A percentile compares a stretch with the other conserved stretches of the same genome.
phyloP scores from a whole-genome alignment of 2,329 filamentous ascomycete species.

The Dactylellina parvicollis region DNA sequence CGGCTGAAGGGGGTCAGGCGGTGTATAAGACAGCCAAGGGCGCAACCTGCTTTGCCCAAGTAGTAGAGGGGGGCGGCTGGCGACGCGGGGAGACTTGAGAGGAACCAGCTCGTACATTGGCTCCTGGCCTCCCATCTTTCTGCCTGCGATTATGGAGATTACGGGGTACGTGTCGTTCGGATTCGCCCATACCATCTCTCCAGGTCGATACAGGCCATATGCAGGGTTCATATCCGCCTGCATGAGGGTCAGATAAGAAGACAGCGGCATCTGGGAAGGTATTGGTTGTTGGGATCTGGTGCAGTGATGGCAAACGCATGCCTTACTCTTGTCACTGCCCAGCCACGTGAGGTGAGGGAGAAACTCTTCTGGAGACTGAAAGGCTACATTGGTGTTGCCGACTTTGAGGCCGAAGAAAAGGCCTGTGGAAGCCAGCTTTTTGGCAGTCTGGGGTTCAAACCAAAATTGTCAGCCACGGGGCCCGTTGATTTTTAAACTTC shows the following conservation, averaged over 20 bases:
- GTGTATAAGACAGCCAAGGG: conserved; percentile 52
- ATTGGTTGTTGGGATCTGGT: conserved; percentile 20
- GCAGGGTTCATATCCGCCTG: conserved; percentile 42
- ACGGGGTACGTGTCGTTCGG: conserved; percentile 47
- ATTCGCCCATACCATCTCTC: conserved; percentile 53
- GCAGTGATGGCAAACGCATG: conserved; percentile 36
- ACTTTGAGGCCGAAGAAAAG: conserved; percentile 42
- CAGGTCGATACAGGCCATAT: conserved; percentile 40
- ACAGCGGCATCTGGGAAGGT: conserved; percentile 20
- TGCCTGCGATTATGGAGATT: conserved; percentile 46
- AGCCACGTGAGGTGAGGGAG: conserved; percentile 47
- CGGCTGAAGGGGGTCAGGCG: conserved; percentile 48
- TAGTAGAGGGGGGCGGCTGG: conserved; percentile 28
- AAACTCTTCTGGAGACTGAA: conserved; percentile 46
- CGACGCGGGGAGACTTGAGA: conserved; percentile 48
- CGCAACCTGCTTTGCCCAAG: conserved; percentile 41
- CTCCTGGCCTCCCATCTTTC: conserved; percentile 30
- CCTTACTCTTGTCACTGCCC: conserved; percentile 33
- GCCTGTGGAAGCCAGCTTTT: conserved; percentile 39
- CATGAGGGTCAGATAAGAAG: conserved; percentile 33
- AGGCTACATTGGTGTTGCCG: conserved; percentile 27
- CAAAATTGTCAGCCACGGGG: neutral
- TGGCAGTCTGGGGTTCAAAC: conserved; percentile 19
- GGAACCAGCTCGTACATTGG: conserved; percentile 43
- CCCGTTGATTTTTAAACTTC: too few species aligned